phyloP scores from a whole-genome alignment of 108 stramenopile genomes.

The Cyclotella baltica region DNA sequence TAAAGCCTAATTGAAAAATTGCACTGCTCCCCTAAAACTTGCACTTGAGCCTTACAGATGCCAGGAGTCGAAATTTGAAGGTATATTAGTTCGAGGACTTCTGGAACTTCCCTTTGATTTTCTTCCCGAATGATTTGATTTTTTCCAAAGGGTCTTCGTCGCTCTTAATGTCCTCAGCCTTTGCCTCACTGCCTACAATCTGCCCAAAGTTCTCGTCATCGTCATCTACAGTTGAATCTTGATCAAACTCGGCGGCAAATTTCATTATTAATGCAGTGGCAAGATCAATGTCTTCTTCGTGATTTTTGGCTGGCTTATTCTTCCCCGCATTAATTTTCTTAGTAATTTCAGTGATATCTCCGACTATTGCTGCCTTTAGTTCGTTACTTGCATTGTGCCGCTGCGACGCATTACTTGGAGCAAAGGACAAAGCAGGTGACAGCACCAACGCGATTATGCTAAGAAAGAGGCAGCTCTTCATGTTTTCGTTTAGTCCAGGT shows the following conservation, averaged over 20 bases:
- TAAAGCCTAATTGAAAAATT: too few species aligned
- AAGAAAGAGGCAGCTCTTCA: neutral
- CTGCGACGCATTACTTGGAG: neutral
- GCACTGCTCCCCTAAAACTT: neutral
- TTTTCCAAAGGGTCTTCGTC: constrained; percentile 17
- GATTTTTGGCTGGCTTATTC: constrained; percentile 36
- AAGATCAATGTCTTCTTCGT: constrained; percentile 74
- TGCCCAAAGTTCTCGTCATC: constrained; percentile 27
- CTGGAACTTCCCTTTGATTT: constrained; percentile 37
- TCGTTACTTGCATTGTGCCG: neutral
- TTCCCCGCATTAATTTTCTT: neutral
- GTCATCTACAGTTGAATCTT: constrained; percentile 7
- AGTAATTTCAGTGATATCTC: too few species aligned
- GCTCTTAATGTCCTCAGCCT: constrained; percentile 3
- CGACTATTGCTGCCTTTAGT: neutral
- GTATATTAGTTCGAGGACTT: neutral
- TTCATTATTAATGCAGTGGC: constrained; percentile 69
- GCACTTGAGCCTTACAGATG: too few species aligned
- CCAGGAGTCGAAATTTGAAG: neutral
- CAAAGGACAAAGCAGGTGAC: neutral
- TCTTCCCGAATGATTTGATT: constrained; percentile 41
- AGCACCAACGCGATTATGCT: neutral
- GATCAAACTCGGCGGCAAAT: constrained; percentile 26
- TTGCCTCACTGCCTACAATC: neutral
- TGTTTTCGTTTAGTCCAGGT: neutral